These are phyloP conservation scores for Cryptosporidium sp. DNA, from an alignment of 169 alveolate species.

Conservation along the genomic window DNA sequence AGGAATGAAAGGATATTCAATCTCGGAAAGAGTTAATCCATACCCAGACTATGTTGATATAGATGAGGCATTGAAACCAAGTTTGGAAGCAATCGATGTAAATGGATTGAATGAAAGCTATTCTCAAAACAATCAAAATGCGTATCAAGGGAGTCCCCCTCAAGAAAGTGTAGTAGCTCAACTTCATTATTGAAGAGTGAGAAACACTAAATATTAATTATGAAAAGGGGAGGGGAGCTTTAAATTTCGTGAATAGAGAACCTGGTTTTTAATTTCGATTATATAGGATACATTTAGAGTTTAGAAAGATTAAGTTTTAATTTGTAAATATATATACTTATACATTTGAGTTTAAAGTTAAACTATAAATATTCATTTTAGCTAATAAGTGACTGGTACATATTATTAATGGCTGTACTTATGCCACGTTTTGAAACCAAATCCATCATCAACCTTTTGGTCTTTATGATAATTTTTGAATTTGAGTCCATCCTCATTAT, in stretches of 20 bases:
- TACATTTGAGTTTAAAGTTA: background rate
- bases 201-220: background rate
- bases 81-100: background rate
- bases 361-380: background rate
- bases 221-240: no score
- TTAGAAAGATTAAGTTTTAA: background rate
- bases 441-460: slow-evolving; percentile 16
- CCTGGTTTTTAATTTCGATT: no score
- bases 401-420: slow-evolving; percentile 15
- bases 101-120: background rate
- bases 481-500: background rate
- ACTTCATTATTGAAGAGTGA: slow-evolving; percentile 13
- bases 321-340: background rate
- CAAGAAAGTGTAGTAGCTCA: slow-evolving; percentile 30
- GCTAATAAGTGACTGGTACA: background rate
- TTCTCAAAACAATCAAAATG: background rate
- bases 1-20: slow-evolving; percentile 42
- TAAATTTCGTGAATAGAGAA: background rate
- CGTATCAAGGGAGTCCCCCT: background rate
- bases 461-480: slow-evolving; percentile 37
- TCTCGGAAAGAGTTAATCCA: slow-evolving; percentile 66
- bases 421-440: slow-evolving; percentile 74
- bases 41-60: slow-evolving; percentile 61
- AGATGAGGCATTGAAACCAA: slow-evolving; percentile 31
- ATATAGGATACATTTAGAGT: background rate